These are phyloP conservation scores for Neophaeococcomyces aloes DNA, from an alignment of 2,329 filamentous ascomycete species.

Conservation along the genomic window DNA sequence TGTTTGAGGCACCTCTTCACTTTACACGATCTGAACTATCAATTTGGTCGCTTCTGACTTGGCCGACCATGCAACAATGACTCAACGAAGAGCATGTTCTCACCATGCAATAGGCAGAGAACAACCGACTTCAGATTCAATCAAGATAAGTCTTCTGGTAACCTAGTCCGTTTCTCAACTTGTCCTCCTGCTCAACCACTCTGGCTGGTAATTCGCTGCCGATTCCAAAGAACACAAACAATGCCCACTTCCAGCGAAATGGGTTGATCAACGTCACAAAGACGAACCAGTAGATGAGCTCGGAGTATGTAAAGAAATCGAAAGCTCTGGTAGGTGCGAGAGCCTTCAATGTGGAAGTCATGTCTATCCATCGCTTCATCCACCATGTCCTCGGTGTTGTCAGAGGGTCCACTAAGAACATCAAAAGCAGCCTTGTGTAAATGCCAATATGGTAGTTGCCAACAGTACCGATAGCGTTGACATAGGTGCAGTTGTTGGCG, in stretches of 20 bases:
- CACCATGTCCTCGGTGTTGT: constrained; percentile 59
- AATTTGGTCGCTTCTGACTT: no score
- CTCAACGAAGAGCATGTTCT: no score
- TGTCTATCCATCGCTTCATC: constrained; percentile 82
- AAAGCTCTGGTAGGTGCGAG: constrained; percentile 64
- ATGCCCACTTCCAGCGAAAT: constrained; percentile 81
- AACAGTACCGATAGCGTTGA: constrained; percentile 69
- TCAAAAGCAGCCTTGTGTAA: constrained; percentile 73
- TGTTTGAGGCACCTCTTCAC: no score
- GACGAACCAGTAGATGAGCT: constrained; percentile 74
- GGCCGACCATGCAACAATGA: no score
- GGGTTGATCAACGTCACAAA: constrained; percentile 73
- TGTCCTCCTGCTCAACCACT: constrained; percentile 57
- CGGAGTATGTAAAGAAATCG: constrained; percentile 81
- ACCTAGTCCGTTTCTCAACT: constrained; percentile 45
- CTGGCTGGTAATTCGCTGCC: constrained; percentile 55
- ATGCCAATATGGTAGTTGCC: constrained; percentile 86
- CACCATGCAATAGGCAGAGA: no score
- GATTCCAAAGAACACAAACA: constrained; percentile 71
- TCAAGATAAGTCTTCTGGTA: constrained; percentile 10
- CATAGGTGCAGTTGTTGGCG: constrained; percentile 74
- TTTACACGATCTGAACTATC: no score
- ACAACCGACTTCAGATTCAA: background rate
- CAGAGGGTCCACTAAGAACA: constrained; percentile 73
- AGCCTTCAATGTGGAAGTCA: constrained; percentile 62